phyloP scores from a whole-genome alignment of 164 flowering plant genomes.

The Vitis labrusca region DNA sequence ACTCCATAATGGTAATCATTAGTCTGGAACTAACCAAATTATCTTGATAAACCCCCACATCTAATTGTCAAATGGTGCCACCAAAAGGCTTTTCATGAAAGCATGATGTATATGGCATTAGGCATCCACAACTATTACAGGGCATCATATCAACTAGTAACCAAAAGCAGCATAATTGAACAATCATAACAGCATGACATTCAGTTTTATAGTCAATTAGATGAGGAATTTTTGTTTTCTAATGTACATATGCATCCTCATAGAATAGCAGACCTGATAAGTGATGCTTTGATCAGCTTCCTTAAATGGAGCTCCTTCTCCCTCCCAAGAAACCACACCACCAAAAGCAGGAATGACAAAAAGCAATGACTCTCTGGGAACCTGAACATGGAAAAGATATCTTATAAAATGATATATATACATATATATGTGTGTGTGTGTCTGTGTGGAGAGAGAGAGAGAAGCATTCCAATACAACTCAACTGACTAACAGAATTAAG shows the following conservation, averaged over 20 bases:
- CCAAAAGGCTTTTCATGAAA: too few species aligned
- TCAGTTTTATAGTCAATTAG: background rate
- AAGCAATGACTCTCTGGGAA: slow-evolving; percentile 83
- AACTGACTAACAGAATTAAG: background rate
- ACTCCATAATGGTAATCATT: too few species aligned
- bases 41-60: too few species aligned
- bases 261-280: slow-evolving; percentile 58
- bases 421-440: too few species aligned
- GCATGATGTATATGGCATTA: too few species aligned
- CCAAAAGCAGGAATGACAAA: slow-evolving; percentile 94
- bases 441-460: too few species aligned
- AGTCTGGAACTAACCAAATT: too few species aligned
- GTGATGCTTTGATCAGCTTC: slow-evolving; percentile 81
- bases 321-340: slow-evolving; percentile 94
- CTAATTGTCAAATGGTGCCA: too few species aligned
- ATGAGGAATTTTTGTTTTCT: background rate
- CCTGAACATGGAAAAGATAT: slow-evolving; percentile 37
- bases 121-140: too few species aligned
- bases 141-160: background rate
- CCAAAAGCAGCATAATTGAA: too few species aligned
- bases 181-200: background rate
- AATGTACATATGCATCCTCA: background rate
- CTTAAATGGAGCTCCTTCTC: slow-evolving; percentile 76
- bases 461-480: background rate
- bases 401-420: background rate